A percentile compares a stretch with the other conserved stretches of the same genome.
phyloP scores from a whole-genome alignment of 345 rosid genomes.

The Eucalyptus tenuipes region DNA sequence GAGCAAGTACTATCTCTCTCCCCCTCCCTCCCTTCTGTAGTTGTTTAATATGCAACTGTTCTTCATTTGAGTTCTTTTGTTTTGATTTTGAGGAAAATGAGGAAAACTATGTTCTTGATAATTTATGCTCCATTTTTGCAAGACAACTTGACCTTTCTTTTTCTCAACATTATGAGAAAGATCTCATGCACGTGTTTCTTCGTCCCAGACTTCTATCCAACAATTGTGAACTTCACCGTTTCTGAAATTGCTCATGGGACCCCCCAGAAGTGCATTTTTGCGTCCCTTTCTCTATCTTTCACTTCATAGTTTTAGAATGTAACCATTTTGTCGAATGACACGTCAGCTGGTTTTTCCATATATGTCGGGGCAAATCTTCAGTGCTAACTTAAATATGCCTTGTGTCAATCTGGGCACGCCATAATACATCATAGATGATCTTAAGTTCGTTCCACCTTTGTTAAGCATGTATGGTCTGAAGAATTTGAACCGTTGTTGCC shows the following conservation, averaged over 20 bases:
- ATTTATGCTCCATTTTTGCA: neutral
- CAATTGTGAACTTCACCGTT: neutral
- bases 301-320: neutral
- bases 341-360: neutral
- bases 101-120: neutral
- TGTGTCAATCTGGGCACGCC: neutral
- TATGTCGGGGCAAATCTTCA: neutral
- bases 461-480: neutral
- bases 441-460: neutral
- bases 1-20: constrained; percentile 48
- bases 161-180: neutral
- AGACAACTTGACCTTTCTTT: neutral
- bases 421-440: neutral
- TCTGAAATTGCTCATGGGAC: neutral
- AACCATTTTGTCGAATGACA: neutral
- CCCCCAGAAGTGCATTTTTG: neutral
- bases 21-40: neutral
- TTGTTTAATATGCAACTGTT: neutral
- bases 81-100: neutral
- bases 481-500: neutral
- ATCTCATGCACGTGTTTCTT: neutral
- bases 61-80: neutral
- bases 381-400: neutral
- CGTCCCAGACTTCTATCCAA: neutral
- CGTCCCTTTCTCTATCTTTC: neutral